phyloP scores from a whole-genome alignment of 2,329 filamentous ascomycete genomes.

The Fusarium sp. region DNA sequence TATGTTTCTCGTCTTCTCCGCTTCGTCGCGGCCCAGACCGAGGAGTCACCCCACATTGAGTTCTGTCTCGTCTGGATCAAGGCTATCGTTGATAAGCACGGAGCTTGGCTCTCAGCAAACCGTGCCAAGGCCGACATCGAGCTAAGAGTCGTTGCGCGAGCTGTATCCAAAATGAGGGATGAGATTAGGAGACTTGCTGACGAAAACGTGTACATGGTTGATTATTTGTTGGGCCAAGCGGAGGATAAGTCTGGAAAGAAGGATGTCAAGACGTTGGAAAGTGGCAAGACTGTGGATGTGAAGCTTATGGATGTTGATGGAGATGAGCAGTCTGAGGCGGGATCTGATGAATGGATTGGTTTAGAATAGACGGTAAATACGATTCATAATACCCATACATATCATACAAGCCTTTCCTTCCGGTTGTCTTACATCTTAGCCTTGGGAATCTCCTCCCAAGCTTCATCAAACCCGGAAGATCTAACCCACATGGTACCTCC shows the following conservation, averaged over 20 bases:
- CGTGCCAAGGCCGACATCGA: constrained; percentile 84
- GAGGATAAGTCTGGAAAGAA: constrained; percentile 42
- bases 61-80: constrained; percentile 96
- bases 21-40: constrained; percentile 87
- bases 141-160: constrained; percentile 82
- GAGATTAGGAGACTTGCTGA: constrained; percentile 86
- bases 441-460: constrained; percentile 64
- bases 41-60: constrained; percentile 92
- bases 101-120: constrained; percentile 84
- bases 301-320: constrained; percentile 49
- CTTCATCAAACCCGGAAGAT: constrained; percentile 69
- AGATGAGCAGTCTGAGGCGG: constrained; percentile 47
- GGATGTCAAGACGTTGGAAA: constrained; percentile 33
- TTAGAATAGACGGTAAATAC: constrained; percentile 53
- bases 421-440: constrained; percentile 20
- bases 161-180: constrained; percentile 80
- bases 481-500: constrained; percentile 64
- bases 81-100: constrained; percentile 82
- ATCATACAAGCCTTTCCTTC: constrained; percentile 3
- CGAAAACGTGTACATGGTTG: constrained; percentile 88
- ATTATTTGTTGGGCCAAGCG: constrained; percentile 75
- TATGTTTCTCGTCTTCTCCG: constrained; percentile 88
- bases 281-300: constrained; percentile 37
- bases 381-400: constrained; percentile 42
- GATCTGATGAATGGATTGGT: constrained; percentile 59